Base-by-base conservation (phyloP, 768 basidiomycete genomes). In the Naematelia encephala region DNA sequence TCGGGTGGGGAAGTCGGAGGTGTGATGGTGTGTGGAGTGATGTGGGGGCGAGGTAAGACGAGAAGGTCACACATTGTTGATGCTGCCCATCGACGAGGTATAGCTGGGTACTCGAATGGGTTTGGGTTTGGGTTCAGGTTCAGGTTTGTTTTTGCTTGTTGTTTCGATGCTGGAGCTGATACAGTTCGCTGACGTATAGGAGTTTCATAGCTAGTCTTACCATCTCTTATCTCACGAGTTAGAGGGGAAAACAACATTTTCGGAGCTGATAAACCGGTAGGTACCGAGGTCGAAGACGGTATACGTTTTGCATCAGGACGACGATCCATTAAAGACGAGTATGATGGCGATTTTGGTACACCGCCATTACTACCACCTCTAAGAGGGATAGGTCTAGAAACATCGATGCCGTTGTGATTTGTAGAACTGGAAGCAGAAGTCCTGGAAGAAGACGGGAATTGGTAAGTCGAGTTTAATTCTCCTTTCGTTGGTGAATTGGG, bases 231-330 rank as follows among this genome's bases (percentile, higher is more conserved):
- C 51, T 70, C 69, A 3, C 71, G 53, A 25, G 54, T 46, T 30
- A 70, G 34, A 25, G 71, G 71, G 4, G 71, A 73, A 58, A 73
- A 73, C 21, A 73, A 58, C 47, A 73, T 58, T 50, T 64, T 70
- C 2, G 64, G 71, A 14, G 58, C 65, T 11, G 57, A 45, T 5
- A 73, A 58, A 19, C 71, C 71, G 30, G 71, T 73, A 29, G 71
- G 71, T n/a, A 73, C 71, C 23, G 68, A 70, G 1, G 64, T 54
- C 4, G 64, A 64, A 10, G 71, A 65, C 12, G 71, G 68, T 2
- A 72, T 50, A 11, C 60, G n/a, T 16, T 22, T 22, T 5, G 54
- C 30, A 27, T 53, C 25, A 3, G 57, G 46, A 5, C 29, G 19
- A 11, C 16, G 45, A 12, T 66, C 58, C 8, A 57, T 39, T 4